phyloP scores from a whole-genome alignment of 1,284 basidiomycete species.

The Moniliella sp. region DNA sequence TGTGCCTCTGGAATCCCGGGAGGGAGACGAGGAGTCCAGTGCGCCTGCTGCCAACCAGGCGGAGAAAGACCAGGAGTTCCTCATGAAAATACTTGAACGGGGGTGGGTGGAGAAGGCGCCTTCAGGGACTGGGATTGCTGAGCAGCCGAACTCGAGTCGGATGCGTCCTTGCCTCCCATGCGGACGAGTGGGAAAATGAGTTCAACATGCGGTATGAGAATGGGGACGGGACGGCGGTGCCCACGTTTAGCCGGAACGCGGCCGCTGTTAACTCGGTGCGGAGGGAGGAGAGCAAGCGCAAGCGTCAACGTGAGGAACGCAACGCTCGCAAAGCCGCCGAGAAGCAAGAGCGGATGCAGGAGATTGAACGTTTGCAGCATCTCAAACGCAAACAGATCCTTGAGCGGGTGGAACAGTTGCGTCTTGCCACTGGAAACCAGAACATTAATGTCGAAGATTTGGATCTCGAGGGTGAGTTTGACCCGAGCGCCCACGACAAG shows the following conservation, averaged over 20 bases:
- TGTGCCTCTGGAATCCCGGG: too few species aligned
- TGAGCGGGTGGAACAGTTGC: conserved; percentile 21
- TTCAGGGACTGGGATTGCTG: conserved; percentile 29
- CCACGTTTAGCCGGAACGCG: conserved; percentile 16
- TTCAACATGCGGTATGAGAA: conserved; percentile 33
- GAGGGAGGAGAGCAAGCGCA: conserved; percentile 15
- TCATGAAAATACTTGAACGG: conserved; percentile 22
- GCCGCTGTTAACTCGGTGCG: conserved; percentile 16
- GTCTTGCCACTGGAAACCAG: conserved; percentile 14
- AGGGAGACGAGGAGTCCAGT: too few species aligned
- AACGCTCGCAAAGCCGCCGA: conserved; percentile 22
- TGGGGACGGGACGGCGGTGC: conserved; percentile 15
- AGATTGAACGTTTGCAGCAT: conserved; percentile 18
- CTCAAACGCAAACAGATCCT: conserved; percentile 24
- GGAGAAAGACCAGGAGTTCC: not conserved
- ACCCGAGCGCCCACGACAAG: conserved; percentile 24
- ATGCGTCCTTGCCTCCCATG: conserved; percentile 24
- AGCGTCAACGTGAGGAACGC: conserved; percentile 22
- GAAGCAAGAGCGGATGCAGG: conserved; percentile 23
- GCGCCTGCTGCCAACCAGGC: not conserved
- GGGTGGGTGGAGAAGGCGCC: conserved; percentile 23
- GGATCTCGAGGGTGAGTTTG: conserved; percentile 27
- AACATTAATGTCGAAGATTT: conserved; percentile 12
- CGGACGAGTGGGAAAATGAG: conserved; percentile 28
- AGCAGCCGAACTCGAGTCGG: conserved; percentile 27